These are phyloP conservation scores for Hericium alpestre DNA, from an alignment of 768 basidiomycete genomes.

Conservation along the genomic window DNA sequence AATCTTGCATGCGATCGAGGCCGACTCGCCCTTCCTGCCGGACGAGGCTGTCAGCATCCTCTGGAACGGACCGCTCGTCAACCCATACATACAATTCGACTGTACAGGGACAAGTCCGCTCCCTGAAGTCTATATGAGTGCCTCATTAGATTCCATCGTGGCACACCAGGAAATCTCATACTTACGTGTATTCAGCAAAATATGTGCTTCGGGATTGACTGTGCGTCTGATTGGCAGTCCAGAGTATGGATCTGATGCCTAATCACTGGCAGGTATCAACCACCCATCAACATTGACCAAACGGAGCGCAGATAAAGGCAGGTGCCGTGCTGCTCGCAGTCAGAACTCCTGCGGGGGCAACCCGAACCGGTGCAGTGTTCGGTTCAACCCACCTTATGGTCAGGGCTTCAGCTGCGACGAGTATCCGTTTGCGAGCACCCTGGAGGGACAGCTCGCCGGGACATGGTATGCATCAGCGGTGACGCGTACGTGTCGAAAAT, in stretches of 20 bases:
- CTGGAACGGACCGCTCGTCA: neutral
- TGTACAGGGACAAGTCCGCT: neutral
- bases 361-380: neutral
- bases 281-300: neutral
- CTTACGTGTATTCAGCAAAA: neutral
- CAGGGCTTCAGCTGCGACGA: neutral
- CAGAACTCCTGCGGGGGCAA: neutral
- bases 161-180: neutral
- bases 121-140: neutral
- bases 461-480: neutral
- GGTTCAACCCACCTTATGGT: neutral
- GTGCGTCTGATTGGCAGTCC: neutral
- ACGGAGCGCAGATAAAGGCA: neutral
- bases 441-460: neutral
- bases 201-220: neutral
- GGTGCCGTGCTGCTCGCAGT: neutral
- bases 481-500: neutral
- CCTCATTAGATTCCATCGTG: neutral
- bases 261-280: neutral
- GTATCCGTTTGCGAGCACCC: neutral
- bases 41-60: neutral
- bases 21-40: neutral
- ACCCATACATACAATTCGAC: neutral
- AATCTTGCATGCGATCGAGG: no score
- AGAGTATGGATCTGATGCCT: neutral